Evolutionary conservation across 2,329 filamentous ascomycete species (phyloP).

Genomic region (Trichoderma sp.): DNA sequence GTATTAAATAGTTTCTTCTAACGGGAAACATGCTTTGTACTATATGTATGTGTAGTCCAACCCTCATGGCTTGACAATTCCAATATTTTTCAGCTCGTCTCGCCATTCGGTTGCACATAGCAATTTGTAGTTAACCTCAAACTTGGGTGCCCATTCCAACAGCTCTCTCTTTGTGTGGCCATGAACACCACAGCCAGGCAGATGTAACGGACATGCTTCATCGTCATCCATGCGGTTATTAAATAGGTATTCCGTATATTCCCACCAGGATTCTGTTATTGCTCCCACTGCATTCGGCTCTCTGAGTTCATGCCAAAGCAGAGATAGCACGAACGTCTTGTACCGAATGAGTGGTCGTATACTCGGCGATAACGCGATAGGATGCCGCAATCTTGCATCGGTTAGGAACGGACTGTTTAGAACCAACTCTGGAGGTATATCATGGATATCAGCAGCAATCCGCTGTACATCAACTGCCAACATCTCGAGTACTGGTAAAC

Average conservation of each 20-base stretch:
- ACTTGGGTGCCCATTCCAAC: not conserved
- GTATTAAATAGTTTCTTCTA: not conserved
- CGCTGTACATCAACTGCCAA: not conserved
- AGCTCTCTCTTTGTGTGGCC: slow-evolving; percentile 5
- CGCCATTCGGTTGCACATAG: not conserved
- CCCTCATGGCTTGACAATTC: not conserved
- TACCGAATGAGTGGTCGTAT: slow-evolving; percentile 1
- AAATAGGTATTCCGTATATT: not conserved
- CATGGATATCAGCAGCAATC: not conserved
- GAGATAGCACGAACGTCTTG: not conserved
- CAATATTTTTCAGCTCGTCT: not conserved
- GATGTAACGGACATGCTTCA: not conserved
- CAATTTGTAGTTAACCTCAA: slow-evolving; percentile 5
- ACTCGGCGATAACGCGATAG: not conserved
- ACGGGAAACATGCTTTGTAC: not conserved
- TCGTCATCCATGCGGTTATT: not conserved
- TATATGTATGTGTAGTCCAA: not conserved
- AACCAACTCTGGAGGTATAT: not conserved
- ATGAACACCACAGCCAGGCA: not conserved
- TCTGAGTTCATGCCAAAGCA: slow-evolving; percentile 4
- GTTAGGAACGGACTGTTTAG: not conserved
- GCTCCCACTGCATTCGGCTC: not conserved
- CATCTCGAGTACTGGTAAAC: not conserved
- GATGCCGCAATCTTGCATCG: not conserved
- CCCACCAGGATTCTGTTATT: slow-evolving; percentile 1